Base-by-base conservation (phyloP, 78 protist species). In the Dictyostelium brefeldianum region DNA sequence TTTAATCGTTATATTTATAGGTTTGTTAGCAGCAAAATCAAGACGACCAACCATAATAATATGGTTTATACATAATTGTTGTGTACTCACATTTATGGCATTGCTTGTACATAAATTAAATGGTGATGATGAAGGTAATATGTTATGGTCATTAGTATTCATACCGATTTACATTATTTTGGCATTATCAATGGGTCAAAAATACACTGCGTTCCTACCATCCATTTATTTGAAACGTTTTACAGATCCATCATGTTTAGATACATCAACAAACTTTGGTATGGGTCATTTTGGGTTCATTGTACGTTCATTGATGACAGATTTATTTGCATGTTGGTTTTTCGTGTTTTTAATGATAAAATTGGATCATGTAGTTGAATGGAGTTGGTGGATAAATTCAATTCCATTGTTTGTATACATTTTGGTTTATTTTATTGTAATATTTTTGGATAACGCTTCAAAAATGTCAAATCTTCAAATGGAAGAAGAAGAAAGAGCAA, bases 351-450 rank as follows among this genome's bases (percentile, higher is more conserved):
- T 83, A 4, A 57, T 83, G 25, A 7, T 83, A 0, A 48, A 56
- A 11, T 25, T 83, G 47, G 91, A 83, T 29, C 27, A 25, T 46
- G 81, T 54, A 0, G 91, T 83, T 0, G 81, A 67, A 10, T 83
- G 91, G 91, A 83, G 56, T 25, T 83, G 91, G 91, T 69, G 81
- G 75, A 83, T 83, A 20, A 83, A 83, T 25, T 41, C 81, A 15
- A 83, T 83, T 43, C 91, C 91, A 2, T 27, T 83, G 10, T n/a
- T 83, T 12, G 47, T 83, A 5, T 29, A 20, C 36, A 36, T 83
- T 14, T 5, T 51, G 6, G 2, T 71, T 20, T 15, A 20, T 15
- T 83, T 83, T 9, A 25, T 83, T 7, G 29, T 41, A 8, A 83
- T 48, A 8, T 2, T 59, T 6, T 18, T 22, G 7, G 91, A 83